Percentiles rank a stretch among this genome's conserved stretches.
Conservation (phyloP, 2,329 filamentous ascomycete genomes). For the Fusarium redolens region DNA sequence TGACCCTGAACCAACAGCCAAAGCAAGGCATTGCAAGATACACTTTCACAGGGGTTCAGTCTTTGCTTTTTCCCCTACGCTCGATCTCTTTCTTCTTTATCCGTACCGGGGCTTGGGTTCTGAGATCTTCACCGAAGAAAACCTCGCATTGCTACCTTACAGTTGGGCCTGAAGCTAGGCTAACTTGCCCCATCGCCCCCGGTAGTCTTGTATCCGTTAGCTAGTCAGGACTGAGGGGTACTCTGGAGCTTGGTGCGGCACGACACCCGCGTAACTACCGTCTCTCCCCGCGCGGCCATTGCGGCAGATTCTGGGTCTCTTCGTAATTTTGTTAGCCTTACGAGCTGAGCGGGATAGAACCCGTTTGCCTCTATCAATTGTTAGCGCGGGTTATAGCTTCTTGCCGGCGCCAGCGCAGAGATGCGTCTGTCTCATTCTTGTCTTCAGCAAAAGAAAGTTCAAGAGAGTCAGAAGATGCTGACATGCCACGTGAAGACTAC, state of each 20-base stretch:
- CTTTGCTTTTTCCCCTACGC: not conserved
- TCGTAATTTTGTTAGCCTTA: not conserved
- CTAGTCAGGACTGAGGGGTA: too few species aligned
- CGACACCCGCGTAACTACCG: not conserved
- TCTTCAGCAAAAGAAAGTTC: not conserved
- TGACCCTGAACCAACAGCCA: constrained; percentile 4
- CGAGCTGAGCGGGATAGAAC: not conserved
- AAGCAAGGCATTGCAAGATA: not conserved
- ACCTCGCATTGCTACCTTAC: constrained; percentile 1
- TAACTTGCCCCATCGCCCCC: too few species aligned
- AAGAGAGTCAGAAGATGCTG: not conserved
- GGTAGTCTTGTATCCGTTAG: not conserved
- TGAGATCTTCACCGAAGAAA: not conserved
- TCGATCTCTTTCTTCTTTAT: not conserved
- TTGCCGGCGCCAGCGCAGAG: not conserved
- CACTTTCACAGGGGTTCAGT: not conserved
- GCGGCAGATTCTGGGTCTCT: not conserved
- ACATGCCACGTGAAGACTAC: not conserved
- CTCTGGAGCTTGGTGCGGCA: not conserved
- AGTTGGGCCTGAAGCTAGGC: not conserved
- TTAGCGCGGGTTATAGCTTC: not conserved
- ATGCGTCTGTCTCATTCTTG: not conserved
- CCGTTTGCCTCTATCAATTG: not conserved
- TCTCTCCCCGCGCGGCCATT: not conserved
- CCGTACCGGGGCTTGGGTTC: not conserved